Conservation (phyloP, 345 rosid genomes). For the Camelina neglecta region DNA sequence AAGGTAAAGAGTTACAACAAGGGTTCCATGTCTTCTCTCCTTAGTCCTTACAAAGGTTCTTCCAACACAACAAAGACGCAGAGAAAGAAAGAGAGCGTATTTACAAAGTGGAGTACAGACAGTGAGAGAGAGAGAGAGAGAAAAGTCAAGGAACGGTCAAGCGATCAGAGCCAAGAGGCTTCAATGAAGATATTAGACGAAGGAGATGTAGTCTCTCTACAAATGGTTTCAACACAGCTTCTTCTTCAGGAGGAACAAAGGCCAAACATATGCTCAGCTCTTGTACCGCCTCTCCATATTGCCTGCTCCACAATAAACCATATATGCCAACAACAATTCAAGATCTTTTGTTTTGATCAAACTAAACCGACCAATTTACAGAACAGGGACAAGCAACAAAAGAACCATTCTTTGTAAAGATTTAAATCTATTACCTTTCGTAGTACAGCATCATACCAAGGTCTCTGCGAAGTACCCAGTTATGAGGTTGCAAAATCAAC, state of each 20-base stretch:
- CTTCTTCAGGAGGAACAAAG: slow-evolving; percentile 79
- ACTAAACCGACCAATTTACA: not conserved
- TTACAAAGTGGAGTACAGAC: slow-evolving; percentile 31
- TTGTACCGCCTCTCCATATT: slow-evolving; percentile 79
- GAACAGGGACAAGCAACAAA: slow-evolving; percentile 15
- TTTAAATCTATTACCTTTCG: slow-evolving; percentile 47
- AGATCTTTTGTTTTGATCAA: not conserved
- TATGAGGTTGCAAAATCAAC: slow-evolving; percentile 84
- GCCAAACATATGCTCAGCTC: slow-evolving; percentile 97
- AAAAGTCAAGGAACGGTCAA: slow-evolving; percentile 53
- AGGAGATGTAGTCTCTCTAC: slow-evolving; percentile 82
- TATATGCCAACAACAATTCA: not conserved
- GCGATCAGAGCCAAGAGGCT: slow-evolving; percentile 57
- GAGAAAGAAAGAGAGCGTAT: slow-evolving; percentile 7
- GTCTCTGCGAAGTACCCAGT: slow-evolving; percentile 86
- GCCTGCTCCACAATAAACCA: slow-evolving; percentile 49
- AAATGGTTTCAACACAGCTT: slow-evolving; percentile 62
- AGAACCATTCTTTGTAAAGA: not conserved
- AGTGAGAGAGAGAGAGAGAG: not conserved
- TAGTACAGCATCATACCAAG: slow-evolving; percentile 93
- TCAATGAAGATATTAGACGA: slow-evolving; percentile 74
- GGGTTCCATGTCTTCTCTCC: slow-evolving; percentile 10
- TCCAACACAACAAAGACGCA: slow-evolving; percentile 26
- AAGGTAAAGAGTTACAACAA: slow-evolving; percentile 32
- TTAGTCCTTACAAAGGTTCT: slow-evolving; percentile 10